Percentiles rank a stretch among this genome's conserved stretches.
phyloP scores from a whole-genome alignment of 2,329 filamentous ascomycete species.

The Epichloe amarillans region DNA sequence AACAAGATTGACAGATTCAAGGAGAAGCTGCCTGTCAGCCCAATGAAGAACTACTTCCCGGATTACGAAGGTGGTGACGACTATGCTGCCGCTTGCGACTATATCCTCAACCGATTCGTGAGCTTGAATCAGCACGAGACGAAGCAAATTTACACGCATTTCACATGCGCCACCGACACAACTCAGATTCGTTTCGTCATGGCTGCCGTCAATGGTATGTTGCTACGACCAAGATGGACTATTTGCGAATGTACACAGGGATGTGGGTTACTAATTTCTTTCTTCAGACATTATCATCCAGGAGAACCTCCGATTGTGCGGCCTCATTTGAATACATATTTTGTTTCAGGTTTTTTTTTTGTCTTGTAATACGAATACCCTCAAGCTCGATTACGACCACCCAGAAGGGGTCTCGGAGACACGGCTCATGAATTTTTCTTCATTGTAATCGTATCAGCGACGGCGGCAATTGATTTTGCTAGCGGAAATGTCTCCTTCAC shows the following conservation, averaged over 20 bases:
- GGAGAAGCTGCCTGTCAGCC: constrained; percentile 68
- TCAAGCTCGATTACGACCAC: constrained; percentile 27
- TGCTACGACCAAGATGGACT: neutral
- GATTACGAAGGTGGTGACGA: constrained; percentile 93
- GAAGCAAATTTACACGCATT: constrained; percentile 99
- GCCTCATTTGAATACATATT: constrained; percentile 63
- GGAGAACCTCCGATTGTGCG: constrained; percentile 93
- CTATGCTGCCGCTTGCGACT: constrained; percentile 91
- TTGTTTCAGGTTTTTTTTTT: constrained; percentile 19
- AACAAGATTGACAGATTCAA: constrained; percentile 89
- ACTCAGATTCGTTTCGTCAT: constrained; percentile 99
- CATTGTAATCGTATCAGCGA: constrained; percentile 19
- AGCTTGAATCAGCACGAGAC: constrained; percentile 97
- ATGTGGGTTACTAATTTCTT: constrained; percentile 26
- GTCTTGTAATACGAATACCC: constrained; percentile 26
- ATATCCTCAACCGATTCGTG: constrained; percentile 97
- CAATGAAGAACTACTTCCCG: constrained; percentile 82
- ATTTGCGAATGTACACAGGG: too few species aligned
- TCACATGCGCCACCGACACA: constrained; percentile 96
- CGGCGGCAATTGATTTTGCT: constrained; percentile 5
- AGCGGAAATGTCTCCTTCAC: neutral
- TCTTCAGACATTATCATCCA: constrained; percentile 93
- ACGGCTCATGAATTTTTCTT: constrained; percentile 23
- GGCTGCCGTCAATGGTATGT: constrained; percentile 93
- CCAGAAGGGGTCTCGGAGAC: constrained; percentile 22